A percentile compares a stretch with the other conserved stretches of the same genome.
Conservation (phyloP, 768 basidiomycete species). For the Lyophyllum semitale region DNA sequence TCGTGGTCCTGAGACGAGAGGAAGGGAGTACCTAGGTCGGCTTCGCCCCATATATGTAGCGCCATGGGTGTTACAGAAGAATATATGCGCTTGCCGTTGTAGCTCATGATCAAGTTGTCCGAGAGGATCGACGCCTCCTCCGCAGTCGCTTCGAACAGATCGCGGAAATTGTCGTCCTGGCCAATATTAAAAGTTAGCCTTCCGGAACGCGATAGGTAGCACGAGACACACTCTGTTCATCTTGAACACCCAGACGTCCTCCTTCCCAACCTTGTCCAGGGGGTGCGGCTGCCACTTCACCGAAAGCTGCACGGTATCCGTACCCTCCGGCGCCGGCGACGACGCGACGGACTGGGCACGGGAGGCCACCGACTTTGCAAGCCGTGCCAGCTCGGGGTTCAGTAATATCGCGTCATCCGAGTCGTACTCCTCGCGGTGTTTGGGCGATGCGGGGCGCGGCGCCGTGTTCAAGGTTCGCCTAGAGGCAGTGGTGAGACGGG, state of each 20-base stretch:
- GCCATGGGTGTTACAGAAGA: constrained; percentile 68
- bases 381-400: constrained; percentile 64
- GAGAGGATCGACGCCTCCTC: constrained; percentile 55
- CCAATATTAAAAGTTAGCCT: not conserved
- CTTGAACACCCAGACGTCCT: constrained; percentile 50
- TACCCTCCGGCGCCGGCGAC: constrained; percentile 30
- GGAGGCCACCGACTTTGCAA: constrained; percentile 39
- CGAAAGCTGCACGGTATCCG: constrained; percentile 48
- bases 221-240: constrained; percentile 55
- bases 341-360: constrained; percentile 22
- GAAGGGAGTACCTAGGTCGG: constrained; percentile 55
- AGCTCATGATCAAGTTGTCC: constrained; percentile 59
- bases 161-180: constrained; percentile 67
- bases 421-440: constrained; percentile 38
- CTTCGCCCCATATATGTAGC: constrained; percentile 68
- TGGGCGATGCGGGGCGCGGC: constrained; percentile 51
- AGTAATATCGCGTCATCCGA: constrained; percentile 52
- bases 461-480: constrained; percentile 50
- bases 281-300: constrained; percentile 75
- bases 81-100: constrained; percentile 64
- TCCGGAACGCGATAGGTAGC: not conserved
- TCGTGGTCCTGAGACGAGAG: not conserved
- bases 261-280: constrained; percentile 37
- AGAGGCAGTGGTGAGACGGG: not conserved
- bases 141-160: constrained; percentile 65